Conservation (phyloP, 2,329 filamentous ascomycete species). For the Orbilia brochopaga region DNA sequence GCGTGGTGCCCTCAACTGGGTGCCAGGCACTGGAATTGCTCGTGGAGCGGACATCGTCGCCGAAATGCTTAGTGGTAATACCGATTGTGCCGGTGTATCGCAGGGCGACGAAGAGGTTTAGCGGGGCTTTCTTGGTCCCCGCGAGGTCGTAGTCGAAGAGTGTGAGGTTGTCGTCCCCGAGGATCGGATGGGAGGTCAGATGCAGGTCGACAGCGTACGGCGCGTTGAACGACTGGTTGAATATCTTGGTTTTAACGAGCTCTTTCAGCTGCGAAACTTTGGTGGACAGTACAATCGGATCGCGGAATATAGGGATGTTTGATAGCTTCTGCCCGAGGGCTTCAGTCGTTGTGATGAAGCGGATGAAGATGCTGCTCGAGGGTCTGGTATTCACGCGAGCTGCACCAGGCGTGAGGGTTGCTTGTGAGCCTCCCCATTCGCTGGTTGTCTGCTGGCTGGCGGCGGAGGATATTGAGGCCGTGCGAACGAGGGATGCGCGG, state of each 20-base stretch:
- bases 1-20: slow-evolving; percentile 31
- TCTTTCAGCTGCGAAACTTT: slow-evolving; percentile 31
- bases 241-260: slow-evolving; percentile 40
- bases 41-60: slow-evolving; percentile 31
- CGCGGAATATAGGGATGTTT: slow-evolving; percentile 20
- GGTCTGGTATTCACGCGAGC: slow-evolving; percentile 23
- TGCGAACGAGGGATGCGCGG: slow-evolving; percentile 17
- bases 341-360: slow-evolving; percentile 46
- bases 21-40: slow-evolving; percentile 43
- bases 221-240: slow-evolving; percentile 13
- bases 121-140: slow-evolving; percentile 30
- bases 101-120: slow-evolving; percentile 41
- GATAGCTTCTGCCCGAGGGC: slow-evolving; percentile 41
- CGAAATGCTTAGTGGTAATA: slow-evolving; percentile 31
- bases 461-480: slow-evolving; percentile 33
- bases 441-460: slow-evolving; percentile 30
- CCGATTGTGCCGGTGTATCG: slow-evolving; percentile 47
- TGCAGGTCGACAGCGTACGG: slow-evolving; percentile 43
- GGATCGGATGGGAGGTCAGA: slow-evolving; percentile 25
- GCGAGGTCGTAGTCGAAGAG: slow-evolving; percentile 43
- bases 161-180: slow-evolving; percentile 26
- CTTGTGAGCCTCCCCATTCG: slow-evolving; percentile 48
- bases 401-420: slow-evolving; percentile 31
- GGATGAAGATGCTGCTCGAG: slow-evolving; percentile 32
- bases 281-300: slow-evolving; percentile 29